These are phyloP conservation scores for Fusarium setosum DNA, from an alignment of 2,329 filamentous ascomycete species.

Conservation along the genomic window DNA sequence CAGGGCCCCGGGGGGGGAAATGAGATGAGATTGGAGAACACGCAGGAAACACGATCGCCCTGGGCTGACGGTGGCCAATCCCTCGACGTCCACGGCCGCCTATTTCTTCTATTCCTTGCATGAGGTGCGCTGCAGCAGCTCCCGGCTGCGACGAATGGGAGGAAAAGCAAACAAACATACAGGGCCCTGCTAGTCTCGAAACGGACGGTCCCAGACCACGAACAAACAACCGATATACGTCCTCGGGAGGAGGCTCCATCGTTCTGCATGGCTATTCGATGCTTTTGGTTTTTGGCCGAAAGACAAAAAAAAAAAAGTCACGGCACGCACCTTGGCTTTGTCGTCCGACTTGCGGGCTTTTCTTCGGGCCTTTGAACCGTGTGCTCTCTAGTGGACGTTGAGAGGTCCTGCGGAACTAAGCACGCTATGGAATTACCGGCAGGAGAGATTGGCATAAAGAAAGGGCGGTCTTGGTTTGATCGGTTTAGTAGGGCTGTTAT, in stretches of 20 bases:
- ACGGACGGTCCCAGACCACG: constrained; percentile 12
- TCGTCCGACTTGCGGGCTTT: constrained; percentile 28
- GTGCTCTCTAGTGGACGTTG: constrained; percentile 18
- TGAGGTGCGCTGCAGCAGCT: constrained; percentile 39
- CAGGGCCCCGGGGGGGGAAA: constrained; percentile 2
- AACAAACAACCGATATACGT: constrained; percentile 3
- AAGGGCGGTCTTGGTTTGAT: no score
- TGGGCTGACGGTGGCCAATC: constrained; percentile 36
- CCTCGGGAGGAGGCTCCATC: constrained; percentile 30
- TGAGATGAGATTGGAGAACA: constrained; percentile 30
- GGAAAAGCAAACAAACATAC: constrained; percentile 19
- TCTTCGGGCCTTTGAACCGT: constrained; percentile 22
- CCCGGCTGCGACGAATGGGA: constrained; percentile 23
- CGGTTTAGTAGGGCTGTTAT: not conserved
- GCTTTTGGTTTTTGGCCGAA: constrained; percentile 17
- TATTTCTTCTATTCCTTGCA: constrained; percentile 38
- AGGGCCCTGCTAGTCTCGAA: not conserved
- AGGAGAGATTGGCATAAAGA: constrained; percentile 12
- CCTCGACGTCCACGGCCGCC: constrained; percentile 21
- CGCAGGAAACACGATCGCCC: constrained; percentile 24
- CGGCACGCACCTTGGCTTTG: constrained; percentile 23
- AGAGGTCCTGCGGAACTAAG: constrained; percentile 27
- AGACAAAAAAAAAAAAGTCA: constrained; percentile 3
- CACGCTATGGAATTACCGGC: constrained; percentile 27
- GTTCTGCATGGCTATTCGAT: constrained; percentile 29